Conservation (phyloP, 1,284 basidiomycete species). For the Sparassis latifolia region DNA sequence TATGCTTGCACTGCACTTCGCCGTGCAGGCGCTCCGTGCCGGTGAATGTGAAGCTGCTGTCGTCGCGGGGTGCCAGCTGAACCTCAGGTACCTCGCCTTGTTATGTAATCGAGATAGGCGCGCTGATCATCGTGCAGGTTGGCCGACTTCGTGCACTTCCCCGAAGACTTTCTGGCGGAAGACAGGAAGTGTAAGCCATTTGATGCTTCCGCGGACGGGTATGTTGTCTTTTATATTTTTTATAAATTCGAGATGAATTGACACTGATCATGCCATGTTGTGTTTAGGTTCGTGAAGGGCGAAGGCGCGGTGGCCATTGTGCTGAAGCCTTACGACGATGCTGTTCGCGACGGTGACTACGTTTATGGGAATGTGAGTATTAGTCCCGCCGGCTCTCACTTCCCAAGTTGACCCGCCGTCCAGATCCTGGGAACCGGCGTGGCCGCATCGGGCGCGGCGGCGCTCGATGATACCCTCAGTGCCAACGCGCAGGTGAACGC, state of each 20-base stretch:
- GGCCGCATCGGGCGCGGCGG: slow-evolving; percentile 30
- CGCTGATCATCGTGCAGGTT: slow-evolving; percentile 1
- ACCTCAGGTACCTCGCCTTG: slow-evolving; percentile 25
- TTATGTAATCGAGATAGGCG: too few species aligned
- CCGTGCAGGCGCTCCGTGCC: slow-evolving; percentile 33
- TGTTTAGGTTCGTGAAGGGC: slow-evolving; percentile 17
- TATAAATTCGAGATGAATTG: too few species aligned
- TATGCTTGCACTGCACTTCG: slow-evolving; percentile 40
- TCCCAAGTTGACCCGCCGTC: background rate
- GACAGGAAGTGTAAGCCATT: slow-evolving; percentile 45
- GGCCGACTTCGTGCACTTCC: slow-evolving; percentile 22
- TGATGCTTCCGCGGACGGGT: slow-evolving; percentile 41
- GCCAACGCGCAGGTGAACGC: slow-evolving; percentile 31
- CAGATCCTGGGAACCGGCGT: slow-evolving; percentile 36
- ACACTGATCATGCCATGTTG: too few species aligned
- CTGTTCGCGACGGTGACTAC: slow-evolving; percentile 22
- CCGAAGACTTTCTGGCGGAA: slow-evolving; percentile 31
- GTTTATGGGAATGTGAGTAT: slow-evolving; percentile 24
- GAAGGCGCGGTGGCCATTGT: slow-evolving; percentile 21
- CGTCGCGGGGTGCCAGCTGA: slow-evolving; percentile 37
- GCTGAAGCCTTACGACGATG: slow-evolving; percentile 19
- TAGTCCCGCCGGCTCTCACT: slow-evolving; percentile 1
- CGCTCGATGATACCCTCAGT: slow-evolving; percentile 32
- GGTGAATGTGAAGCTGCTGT: slow-evolving; percentile 45
- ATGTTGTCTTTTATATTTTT: background rate